Percentiles rank a stretch among this genome's conserved stretches.
phyloP scores from a whole-genome alignment of 441 rosid species.

The Adansonia rubrostipa region DNA sequence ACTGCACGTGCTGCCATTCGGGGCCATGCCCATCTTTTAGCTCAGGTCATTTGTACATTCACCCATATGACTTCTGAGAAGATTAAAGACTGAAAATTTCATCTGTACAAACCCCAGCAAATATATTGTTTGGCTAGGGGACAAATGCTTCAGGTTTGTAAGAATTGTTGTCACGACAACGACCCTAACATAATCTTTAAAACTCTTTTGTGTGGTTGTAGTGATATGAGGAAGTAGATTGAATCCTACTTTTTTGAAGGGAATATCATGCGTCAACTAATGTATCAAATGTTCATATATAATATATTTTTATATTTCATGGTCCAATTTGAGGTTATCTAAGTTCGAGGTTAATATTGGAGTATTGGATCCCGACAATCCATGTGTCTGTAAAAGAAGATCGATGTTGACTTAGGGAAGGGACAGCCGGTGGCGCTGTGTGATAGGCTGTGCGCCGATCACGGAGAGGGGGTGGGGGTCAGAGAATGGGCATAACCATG shows the following conservation, averaged over 20 bases:
- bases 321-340: neutral
- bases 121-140: too few species aligned
- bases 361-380: constrained; percentile 11
- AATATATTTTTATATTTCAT: too few species aligned
- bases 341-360: constrained; percentile 4
- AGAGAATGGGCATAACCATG: constrained; percentile 11
- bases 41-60: too few species aligned
- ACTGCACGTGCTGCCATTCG: neutral
- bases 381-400: neutral
- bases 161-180: too few species aligned
- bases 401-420: constrained; percentile 2
- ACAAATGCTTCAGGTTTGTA: too few species aligned
- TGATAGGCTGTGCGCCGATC: constrained; percentile 33
- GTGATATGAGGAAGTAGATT: too few species aligned
- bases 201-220: too few species aligned
- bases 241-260: neutral
- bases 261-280: neutral
- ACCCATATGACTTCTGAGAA: too few species aligned
- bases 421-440: constrained; percentile 28
- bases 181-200: too few species aligned
- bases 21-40: neutral
- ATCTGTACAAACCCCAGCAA: too few species aligned
- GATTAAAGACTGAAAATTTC: too few species aligned
- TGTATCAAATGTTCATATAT: too few species aligned
- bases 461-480: constrained; percentile 3